Conservation (phyloP, 768 basidiomycete species). For the Mycena indigotica region DNA sequence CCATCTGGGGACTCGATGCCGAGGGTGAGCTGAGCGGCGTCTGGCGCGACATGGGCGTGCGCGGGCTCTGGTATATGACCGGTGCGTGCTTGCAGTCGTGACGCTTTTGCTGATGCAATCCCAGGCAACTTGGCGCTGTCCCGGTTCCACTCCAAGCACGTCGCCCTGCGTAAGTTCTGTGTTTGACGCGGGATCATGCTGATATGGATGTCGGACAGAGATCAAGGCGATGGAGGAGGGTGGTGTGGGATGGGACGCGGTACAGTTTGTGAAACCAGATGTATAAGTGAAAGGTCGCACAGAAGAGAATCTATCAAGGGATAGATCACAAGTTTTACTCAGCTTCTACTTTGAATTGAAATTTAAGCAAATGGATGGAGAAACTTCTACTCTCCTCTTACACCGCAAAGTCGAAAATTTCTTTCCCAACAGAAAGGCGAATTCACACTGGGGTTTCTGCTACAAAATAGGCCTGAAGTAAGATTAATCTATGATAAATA, state of each 20-base stretch:
- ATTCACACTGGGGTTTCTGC: too few species aligned
- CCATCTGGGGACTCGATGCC: slow-evolving; percentile 62
- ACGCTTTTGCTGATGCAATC: neutral
- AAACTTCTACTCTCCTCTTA: too few species aligned
- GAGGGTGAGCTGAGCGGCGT: slow-evolving; percentile 61
- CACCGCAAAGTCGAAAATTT: too few species aligned
- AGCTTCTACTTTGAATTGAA: too few species aligned
- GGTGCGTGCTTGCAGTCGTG: slow-evolving; percentile 36
- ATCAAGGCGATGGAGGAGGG: slow-evolving; percentile 9
- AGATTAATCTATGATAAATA: too few species aligned
- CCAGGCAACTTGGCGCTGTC: slow-evolving; percentile 58
- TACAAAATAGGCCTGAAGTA: too few species aligned
- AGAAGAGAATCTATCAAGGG: too few species aligned
- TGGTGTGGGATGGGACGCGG: neutral
- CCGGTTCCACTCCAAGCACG: slow-evolving; percentile 59
- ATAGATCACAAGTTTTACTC: too few species aligned
- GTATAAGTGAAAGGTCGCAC: neutral
- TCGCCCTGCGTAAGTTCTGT: slow-evolving; percentile 56
- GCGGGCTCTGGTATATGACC: slow-evolving; percentile 58
- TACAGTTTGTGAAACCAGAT: neutral
- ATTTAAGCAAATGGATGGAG: too few species aligned
- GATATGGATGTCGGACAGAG: slow-evolving; percentile 6
- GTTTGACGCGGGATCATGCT: neutral
- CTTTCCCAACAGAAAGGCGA: too few species aligned
- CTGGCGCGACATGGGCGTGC: slow-evolving; percentile 52